Base-by-base conservation (phyloP, 495 filamentous ascomycete species). In the Trichoderma virens region DNA sequence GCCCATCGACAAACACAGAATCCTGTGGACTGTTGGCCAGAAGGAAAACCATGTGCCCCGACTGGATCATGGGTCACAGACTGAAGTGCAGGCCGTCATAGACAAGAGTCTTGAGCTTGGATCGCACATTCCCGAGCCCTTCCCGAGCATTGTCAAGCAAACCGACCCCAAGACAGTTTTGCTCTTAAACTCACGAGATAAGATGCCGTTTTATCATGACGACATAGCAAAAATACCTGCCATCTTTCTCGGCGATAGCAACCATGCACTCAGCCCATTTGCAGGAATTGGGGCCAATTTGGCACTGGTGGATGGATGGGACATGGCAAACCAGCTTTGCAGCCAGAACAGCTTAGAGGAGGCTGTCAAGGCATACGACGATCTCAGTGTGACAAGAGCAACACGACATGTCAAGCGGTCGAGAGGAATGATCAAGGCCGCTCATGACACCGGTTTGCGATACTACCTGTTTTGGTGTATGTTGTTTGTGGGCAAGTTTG, bases 181-280 rank as follows among this genome's bases (percentile, higher is more conserved):
- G 39, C 56, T 75, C 27, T 61, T 71, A 14, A 72, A 75, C 7
- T 71, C 72, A 1, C 67, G 31, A 47, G 76, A 78, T 54, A 79
- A 78, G 65, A 27, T 66, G 63, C 76, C 76, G 9, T 76, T 79
- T 32, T 6, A 56, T 13, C 74, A 79, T 62, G 64, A 70, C 60
- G 30, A 41, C 6, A 65, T 54, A 23, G 18, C 34, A 0, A 61
- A 56, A 28, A 18, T 45, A 16, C 61, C 63, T 3, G 69, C 76
- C 16, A 62, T 79, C 20, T 80, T 79, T 62, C 70, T 80, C 28
- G 78, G 78, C 1, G 76, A 80, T 59, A 66, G 67, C 41, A 79
- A 79, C 64, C 78, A 80, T 62, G 76, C 75, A 2, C 73, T 80
- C 23, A 75, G 70, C 54, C 72, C 76, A 2, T 80, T 78, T 68